Conservation (phyloP, 148 eudicot species). For the Cornus kousa region DNA sequence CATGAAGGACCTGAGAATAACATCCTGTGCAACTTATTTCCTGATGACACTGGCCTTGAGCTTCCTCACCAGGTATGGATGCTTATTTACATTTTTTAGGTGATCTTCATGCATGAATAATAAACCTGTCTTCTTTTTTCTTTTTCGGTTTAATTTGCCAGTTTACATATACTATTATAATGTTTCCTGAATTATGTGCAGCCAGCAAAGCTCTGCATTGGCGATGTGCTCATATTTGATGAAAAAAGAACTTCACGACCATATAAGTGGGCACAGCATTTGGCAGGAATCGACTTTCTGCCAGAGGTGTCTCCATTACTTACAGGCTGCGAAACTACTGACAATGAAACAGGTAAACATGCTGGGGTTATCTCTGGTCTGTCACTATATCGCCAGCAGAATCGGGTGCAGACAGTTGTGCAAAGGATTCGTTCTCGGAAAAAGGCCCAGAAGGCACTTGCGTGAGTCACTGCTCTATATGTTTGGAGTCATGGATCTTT, state of each 20-base stretch:
- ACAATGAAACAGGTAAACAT: slow-evolving; percentile 42
- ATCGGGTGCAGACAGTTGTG: slow-evolving; percentile 79
- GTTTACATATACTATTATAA: not conserved
- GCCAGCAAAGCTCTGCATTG: slow-evolving; percentile 78
- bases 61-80: slow-evolving; percentile 81
- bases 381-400: slow-evolving; percentile 77
- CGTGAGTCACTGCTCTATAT: slow-evolving; percentile 73
- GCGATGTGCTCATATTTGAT: slow-evolving; percentile 59
- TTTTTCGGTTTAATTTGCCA: not conserved
- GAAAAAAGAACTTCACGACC: slow-evolving; percentile 68
- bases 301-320: slow-evolving; percentile 83
- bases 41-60: slow-evolving; percentile 84
- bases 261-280: slow-evolving; percentile 94
- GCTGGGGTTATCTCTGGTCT: slow-evolving; percentile 65
- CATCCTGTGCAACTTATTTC: slow-evolving; percentile 87
- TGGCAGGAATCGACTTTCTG: slow-evolving; percentile 90
- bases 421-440: slow-evolving; percentile 79
- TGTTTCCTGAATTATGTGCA: slow-evolving; percentile 35
- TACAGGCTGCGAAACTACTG: slow-evolving; percentile 36
- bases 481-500: slow-evolving; percentile 27
- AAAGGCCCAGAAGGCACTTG: slow-evolving; percentile 89
- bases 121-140: not conserved
- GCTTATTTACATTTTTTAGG: not conserved
- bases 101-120: not conserved
- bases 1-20: slow-evolving; percentile 60